Evolutionary conservation across 305 asterid genomes (phyloP), one percentile per base, ranked within the genome.

Genomic region (Andrographis paniculata): DNA sequence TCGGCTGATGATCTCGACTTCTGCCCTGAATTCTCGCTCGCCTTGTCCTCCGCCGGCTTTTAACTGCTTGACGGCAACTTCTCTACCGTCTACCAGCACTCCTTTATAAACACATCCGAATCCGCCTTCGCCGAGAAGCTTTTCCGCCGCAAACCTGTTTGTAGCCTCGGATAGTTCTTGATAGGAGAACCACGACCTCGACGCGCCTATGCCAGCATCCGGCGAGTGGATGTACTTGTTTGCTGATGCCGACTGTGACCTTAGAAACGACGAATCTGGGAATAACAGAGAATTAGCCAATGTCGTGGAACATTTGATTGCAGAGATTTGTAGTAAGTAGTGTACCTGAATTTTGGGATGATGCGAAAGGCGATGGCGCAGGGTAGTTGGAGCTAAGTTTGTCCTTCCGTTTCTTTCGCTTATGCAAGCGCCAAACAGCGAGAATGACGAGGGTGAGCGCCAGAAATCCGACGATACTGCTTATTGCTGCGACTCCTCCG

Each of bases 1-100:
- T 47, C 95, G 55, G 68, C 94, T 85, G 50, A 85, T 85, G 69
- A 85, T 85, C 42, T 85, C 95, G 33, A 85, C 94, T 70, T 85
- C 95, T 21, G 95, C 94, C 73, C 80, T 70, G 60, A 85, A 85
- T 58, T 86, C 95, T 8, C 94, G 88, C 63, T 86, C 95, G 30
- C 95, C 95, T 67, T 86, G 95, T 42, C 94, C 94, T 42, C 95
- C 78, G 16, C 95, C 95, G 62, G 61, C 80, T 59, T 86, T 86
- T 59, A 86, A 63, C 75, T 79, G 94, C 60, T 86, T 86, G 58
- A 86, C 92, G 18, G 95, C 95, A 16, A 86, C 92, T 63, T 55
- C 84, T 64, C 86, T 69, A 53, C 94, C 92, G 44, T 86, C 95
- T 12, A 48, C 58, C 46, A 86, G 55, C 45, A 72, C 68, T 46